Evolutionary conservation across 768 basidiomycete species (phyloP), one percentile per base, ranked within the genome.

Genomic region (Russula lepida): DNA sequence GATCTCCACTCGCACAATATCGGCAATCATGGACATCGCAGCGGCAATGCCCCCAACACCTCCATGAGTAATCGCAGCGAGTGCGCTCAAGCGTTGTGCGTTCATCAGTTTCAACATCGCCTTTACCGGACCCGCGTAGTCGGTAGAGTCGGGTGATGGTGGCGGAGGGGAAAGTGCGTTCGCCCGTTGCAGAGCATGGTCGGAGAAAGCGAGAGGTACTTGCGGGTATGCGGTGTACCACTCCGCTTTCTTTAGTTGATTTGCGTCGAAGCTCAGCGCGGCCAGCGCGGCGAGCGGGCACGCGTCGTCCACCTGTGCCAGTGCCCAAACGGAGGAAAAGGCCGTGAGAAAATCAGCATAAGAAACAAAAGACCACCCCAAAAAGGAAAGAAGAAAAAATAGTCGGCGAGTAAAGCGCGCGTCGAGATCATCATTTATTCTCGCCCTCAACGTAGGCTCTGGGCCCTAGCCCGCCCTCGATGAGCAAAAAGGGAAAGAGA

Each of bases 301-400:
- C 55, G 63, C 59, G 19, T 66, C 63, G 59, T 64, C 32, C 48
- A 60, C 59, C 65, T 64, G 58, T 23, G 35, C 19, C 28, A 25
- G 15, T 32, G 47, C 15, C 25, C 35, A 35, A 35, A 35, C 35
- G 15, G 35, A 11, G n/a, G 41, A 21, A 21, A n/a, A 21, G 11
- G 9, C n/a, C 43, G 43, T 44, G 43, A 44, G 43, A 44, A 44
- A 44, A 44, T 8, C 17, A 41, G 19, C 1, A 32, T n/a, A 28
- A 11, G 43, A 21, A 21, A 11, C 30, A 32, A 44, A 44, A 27
- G n/a, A 23, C 4, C 13, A 25, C 35, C 4, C 39, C 25, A 6
- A 41, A 54, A 43, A 12, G 27, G 53, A 19, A 12, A 43, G 25
- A 27, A 13, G 13, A 23, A 37, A 11, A 41, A 15, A 23, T 43